These are phyloP conservation scores for Nepenthes alata DNA, from an alignment of 179 eudicot species.

Conservation along the genomic window DNA sequence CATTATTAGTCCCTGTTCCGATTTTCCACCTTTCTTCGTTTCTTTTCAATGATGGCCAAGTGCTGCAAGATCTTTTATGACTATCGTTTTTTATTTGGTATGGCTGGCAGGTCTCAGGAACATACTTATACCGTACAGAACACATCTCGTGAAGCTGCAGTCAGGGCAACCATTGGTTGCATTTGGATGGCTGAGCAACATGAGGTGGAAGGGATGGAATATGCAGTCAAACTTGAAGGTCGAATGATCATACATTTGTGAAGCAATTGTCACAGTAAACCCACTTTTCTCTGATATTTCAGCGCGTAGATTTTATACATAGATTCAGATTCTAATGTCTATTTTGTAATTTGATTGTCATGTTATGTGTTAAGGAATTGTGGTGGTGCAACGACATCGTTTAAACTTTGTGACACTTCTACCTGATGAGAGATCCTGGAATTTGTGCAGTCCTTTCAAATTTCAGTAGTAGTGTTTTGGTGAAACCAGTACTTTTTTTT, in stretches of 20 bases:
- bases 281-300: too few species aligned
- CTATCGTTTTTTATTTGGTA: neutral
- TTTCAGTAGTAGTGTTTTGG: too few species aligned
- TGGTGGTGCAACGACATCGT: too few species aligned
- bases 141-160: conserved; percentile 55
- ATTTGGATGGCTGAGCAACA: conserved; percentile 67
- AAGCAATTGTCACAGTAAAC: neutral
- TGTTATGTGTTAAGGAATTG: too few species aligned
- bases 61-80: neutral
- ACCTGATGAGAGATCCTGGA: too few species aligned
- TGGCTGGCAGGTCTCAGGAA: conserved; percentile 62
- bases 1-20: neutral
- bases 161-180: conserved; percentile 32
- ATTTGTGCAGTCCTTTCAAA: too few species aligned
- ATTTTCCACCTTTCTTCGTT: neutral
- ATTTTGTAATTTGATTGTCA: too few species aligned
- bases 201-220: conserved; percentile 58
- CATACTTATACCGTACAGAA: conserved; percentile 77
- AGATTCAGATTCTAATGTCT: too few species aligned
- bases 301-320: too few species aligned
- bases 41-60: too few species aligned
- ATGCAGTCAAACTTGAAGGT: conserved; percentile 9
- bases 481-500: too few species aligned
- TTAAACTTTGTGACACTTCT: too few species aligned
- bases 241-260: neutral